Percentiles rank a stretch among this genome's conserved stretches.
Evolutionary conservation across 768 basidiomycete genomes (phyloP).

Genomic region (Termitomyces sp.): DNA sequence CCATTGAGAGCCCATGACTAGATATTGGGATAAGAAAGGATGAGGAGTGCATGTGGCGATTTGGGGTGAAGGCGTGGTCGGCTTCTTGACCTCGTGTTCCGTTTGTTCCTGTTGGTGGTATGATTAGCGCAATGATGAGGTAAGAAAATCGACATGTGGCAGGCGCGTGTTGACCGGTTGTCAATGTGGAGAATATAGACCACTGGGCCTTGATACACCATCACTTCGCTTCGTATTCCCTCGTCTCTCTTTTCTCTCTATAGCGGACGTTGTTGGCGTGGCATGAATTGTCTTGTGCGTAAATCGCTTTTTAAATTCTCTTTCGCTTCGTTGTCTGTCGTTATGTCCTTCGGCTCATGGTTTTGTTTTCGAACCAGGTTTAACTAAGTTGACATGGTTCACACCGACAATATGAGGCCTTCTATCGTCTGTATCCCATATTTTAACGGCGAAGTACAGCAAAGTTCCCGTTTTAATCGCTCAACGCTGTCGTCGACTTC

Average conservation of each 20-base stretch:
- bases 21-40: background rate
- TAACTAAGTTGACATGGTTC: conserved; percentile 10
- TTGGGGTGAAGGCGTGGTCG: background rate
- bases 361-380: conserved; percentile 10
- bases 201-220: conserved; percentile 9
- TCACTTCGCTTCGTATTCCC: conserved; percentile 8
- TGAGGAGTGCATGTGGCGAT: conserved; percentile 2
- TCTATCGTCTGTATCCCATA: background rate
- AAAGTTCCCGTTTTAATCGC: background rate
- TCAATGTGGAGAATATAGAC: conserved; percentile 14
- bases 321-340: background rate
- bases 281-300: conserved; percentile 18
- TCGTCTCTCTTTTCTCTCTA: conserved; percentile 1
- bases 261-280: conserved; percentile 9
- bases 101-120: conserved; percentile 14
- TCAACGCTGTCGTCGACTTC: conserved; percentile 5
- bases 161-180: conserved; percentile 17
- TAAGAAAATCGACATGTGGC: conserved; percentile 21
- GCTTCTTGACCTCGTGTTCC: conserved; percentile 14
- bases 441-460: conserved; percentile 6
- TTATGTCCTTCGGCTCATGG: conserved; percentile 9
- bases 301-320: background rate
- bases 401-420: conserved; percentile 9
- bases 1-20: background rate
- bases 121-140: conserved; percentile 18